Base-by-base conservation (phyloP, 441 rosid species). In the Eruca vesicaria region DNA sequence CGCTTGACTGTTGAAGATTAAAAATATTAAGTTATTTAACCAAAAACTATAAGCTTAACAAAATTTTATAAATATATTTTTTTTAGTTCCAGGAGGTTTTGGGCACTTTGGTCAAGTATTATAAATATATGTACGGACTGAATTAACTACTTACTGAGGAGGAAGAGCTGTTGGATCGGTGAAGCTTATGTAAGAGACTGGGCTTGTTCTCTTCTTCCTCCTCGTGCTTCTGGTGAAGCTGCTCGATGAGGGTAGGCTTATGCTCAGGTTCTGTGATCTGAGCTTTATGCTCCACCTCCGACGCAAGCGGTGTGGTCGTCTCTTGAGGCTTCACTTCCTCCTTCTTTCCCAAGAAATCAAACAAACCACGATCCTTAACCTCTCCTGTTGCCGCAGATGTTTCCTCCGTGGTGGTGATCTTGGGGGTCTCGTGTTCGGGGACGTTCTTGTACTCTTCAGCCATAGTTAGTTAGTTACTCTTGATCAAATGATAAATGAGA, bases 91-190 rank as follows among this genome's bases (percentile, higher is more conserved):
- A 5, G 29, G 4, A 26, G 4, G 29, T 26, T 26, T 26, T n/a
- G n/a, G n/a, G n/a, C n/a, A n/a, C n/a, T 5, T 26, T 26, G 29
- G 29, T 26, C 4, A 29, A 29, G 32, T 26, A 2, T 26, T 29
- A 29, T 29, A 50, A 18, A 18, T 3, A 38, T 48, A 0, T 4
- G 23, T 26, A 66, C 29, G 58, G 21, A 41, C 28, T 7, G 7
- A n/a, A 2, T 18, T 4, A 9, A 33, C 4, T 11, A 84, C 98
- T 94, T 84, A 92, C 97, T 28, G 98, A 95, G 83, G 92, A 87
- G 35, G 95, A 86, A 82, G 91, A 88, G 86, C 96, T 89, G 73
- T 57, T 70, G 2, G 92, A 80, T 73, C 92, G 85, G 78, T 81
- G 93, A 70, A 94, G 84, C 82, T 89, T 90, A 26, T 84, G 87